Percentiles rank a stretch among this genome's conserved stretches.
phyloP scores from a whole-genome alignment of 2,329 filamentous ascomycete species.

The Paecilomyces formosus region DNA sequence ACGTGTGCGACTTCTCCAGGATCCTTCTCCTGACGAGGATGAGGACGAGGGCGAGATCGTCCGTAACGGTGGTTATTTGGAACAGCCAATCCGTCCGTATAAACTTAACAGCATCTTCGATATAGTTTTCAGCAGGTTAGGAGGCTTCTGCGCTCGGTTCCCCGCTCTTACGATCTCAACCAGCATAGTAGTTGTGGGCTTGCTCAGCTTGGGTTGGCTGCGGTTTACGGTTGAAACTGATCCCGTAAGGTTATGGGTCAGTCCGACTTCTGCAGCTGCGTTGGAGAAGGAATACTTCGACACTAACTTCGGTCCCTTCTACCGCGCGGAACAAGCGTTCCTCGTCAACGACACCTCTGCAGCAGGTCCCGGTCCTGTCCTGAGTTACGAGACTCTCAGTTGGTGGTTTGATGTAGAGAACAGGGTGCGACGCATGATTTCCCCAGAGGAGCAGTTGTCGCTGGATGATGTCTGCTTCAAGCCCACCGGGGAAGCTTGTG shows the following conservation, averaged over 20 bases:
- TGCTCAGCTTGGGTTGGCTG: conserved; percentile 83
- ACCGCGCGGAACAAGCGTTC: conserved; percentile 87
- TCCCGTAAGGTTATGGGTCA: conserved; percentile 93
- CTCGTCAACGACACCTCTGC: conserved; percentile 75
- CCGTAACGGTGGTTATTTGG: conserved; percentile 66
- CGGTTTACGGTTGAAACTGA: conserved; percentile 84
- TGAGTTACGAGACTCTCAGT: conserved; percentile 77
- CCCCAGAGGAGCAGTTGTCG: conserved; percentile 58
- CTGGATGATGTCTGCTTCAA: conserved; percentile 90
- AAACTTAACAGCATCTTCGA: conserved; percentile 78
- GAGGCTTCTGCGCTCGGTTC: conserved; percentile 72
- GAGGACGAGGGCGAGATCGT: conserved; percentile 88
- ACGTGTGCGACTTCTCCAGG: conserved; percentile 77
- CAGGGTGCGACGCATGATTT: conserved; percentile 65
- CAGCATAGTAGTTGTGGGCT: conserved; percentile 65
- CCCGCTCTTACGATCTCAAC: conserved; percentile 73
- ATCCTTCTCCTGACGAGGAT: conserved; percentile 76
- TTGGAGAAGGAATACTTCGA: conserved; percentile 95
- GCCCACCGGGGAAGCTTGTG: conserved; percentile 79
- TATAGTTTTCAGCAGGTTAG: conserved; percentile 69
- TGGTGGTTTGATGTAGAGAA: conserved; percentile 95
- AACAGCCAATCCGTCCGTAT: conserved; percentile 73
- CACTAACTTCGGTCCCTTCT: conserved; percentile 87
- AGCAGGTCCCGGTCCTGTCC: conserved; percentile 62
- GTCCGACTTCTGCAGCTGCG: conserved; percentile 81